These are phyloP conservation scores for Rhizophora apiculata DNA, from an alignment of 345 rosid species.

Conservation along the genomic window DNA sequence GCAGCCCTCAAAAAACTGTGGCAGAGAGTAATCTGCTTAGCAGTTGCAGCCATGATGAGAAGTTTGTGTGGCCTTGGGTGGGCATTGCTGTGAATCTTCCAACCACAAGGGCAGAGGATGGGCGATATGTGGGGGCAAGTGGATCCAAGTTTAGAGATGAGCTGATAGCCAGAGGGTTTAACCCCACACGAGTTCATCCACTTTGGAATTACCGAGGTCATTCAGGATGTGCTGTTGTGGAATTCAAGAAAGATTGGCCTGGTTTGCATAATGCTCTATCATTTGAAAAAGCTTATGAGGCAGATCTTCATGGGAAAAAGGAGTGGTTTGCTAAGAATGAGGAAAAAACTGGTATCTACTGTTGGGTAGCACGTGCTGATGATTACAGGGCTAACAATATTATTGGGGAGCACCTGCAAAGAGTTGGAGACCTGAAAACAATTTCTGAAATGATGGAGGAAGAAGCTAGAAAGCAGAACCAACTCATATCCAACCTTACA, in stretches of 20 bases:
- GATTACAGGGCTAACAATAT: conserved; percentile 63
- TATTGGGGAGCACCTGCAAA: conserved; percentile 71
- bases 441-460: conserved; percentile 74
- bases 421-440: conserved; percentile 72
- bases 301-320: conserved; percentile 70
- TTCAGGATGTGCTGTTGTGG: conserved; percentile 82
- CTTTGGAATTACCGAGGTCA: conserved; percentile 85
- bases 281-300: conserved; percentile 82
- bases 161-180: conserved; percentile 68
- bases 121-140: conserved; percentile 69
- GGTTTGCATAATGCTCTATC: conserved; percentile 87
- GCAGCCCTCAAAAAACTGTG: conserved; percentile 24
- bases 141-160: conserved; percentile 87
- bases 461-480: conserved; percentile 79
- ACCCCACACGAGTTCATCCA: conserved; percentile 75
- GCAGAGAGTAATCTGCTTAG: conserved; percentile 26
- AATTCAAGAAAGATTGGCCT: conserved; percentile 86
- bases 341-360: conserved; percentile 60
- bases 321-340: conserved; percentile 50
- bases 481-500: conserved; percentile 57
- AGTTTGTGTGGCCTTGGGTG: conserved; percentile 80
- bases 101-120: conserved; percentile 55
- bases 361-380: conserved; percentile 90
- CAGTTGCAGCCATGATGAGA: conserved; percentile 56
- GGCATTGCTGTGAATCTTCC: conserved; percentile 86